Base-by-base conservation (phyloP, 768 basidiomycete species). In the Leucocoprinus leucothites region DNA sequence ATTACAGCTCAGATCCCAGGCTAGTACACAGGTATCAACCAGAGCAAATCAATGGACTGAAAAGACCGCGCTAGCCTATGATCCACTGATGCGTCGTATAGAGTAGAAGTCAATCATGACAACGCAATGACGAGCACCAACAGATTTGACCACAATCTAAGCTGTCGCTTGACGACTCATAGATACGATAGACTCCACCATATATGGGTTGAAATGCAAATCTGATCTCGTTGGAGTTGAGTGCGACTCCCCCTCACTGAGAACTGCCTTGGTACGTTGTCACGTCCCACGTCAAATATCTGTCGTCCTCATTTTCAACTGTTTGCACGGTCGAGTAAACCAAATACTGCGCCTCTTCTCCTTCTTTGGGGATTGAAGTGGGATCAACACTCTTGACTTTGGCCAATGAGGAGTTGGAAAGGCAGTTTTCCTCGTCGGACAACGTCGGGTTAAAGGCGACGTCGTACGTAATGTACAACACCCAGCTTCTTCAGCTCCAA, bases 201-300 rank as follows among this genome's bases (percentile, higher is more conserved):
- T 16, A 21, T 28, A 19, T 18, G 13, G 28, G 31, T 3, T n/a
- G 25, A 28, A 36, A 13, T 31, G 25, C 9, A 5, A 48, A 34
- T 55, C 47, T 42, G 28, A 42, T 55, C 46, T 34, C 9, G n/a
- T 31, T 22, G 52, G 6, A 41, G 38, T 25, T n/a, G 3, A 41
- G 7, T 51, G 38, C 38, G 41, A 51, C 49, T 40, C 50, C 22
- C 25, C 26, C 38, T 13, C 3, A 11, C 38, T n/a, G 3, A 6
- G 16, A 26, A 25, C 5, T 28, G 22, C 25, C 42, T 38, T 22
- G 42, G 28, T 34, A 8, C 47, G 47, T 55, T 48, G 54, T 49
- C 47, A 49, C 38, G 52, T 53, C 52, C 16, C 21, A 52, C 26
- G 54, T 56, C 47, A 56, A 48, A 47, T n/a, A n/a, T 34, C 47